Conservation (phyloP, 2,329 filamentous ascomycete genomes). For the Hypomyces rosellus region DNA sequence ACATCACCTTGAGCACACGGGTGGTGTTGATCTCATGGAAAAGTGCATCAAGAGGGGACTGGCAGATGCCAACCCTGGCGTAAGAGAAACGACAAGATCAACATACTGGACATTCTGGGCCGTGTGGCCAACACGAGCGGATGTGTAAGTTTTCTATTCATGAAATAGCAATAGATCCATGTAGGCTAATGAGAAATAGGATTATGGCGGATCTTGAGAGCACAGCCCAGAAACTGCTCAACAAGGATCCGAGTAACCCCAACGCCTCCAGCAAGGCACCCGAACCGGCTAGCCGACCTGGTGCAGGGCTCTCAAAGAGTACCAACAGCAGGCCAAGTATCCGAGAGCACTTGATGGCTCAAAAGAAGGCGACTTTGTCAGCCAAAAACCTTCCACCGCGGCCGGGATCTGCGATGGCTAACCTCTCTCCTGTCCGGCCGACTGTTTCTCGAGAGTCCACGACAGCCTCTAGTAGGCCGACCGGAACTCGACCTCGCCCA, state of each 20-base stretch:
- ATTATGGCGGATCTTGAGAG: slow-evolving; percentile 74
- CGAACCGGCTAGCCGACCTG: slow-evolving; percentile 43
- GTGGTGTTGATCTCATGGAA: slow-evolving; percentile 75
- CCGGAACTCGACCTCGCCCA: slow-evolving; percentile 33
- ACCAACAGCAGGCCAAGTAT: slow-evolving; percentile 63
- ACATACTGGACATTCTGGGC: slow-evolving; percentile 80
- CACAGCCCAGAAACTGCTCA: slow-evolving; percentile 71
- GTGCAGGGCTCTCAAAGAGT: slow-evolving; percentile 56
- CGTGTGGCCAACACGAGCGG: slow-evolving; percentile 72
- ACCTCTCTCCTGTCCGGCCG: slow-evolving; percentile 47
- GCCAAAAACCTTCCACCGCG: slow-evolving; percentile 46
- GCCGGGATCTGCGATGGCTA: slow-evolving; percentile 59
- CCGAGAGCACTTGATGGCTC: slow-evolving; percentile 76
- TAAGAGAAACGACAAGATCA: slow-evolving; percentile 76
- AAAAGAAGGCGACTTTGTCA: slow-evolving; percentile 58
- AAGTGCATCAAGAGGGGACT: slow-evolving; percentile 87
- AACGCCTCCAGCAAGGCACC: slow-evolving; percentile 55
- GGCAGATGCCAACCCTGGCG: slow-evolving; percentile 81
- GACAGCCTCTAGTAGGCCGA: slow-evolving; percentile 24
- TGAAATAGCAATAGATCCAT: neutral
- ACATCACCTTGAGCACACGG: slow-evolving; percentile 73
- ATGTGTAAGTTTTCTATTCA: slow-evolving; percentile 48
- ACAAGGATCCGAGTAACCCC: slow-evolving; percentile 79
- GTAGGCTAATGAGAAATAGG: slow-evolving; percentile 33
- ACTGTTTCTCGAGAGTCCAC: slow-evolving; percentile 25